A percentile compares a stretch with the other conserved stretches of the same genome.
Conservation (phyloP, 2,329 filamentous ascomycete genomes). For the Pseudogymnoascus sp. region DNA sequence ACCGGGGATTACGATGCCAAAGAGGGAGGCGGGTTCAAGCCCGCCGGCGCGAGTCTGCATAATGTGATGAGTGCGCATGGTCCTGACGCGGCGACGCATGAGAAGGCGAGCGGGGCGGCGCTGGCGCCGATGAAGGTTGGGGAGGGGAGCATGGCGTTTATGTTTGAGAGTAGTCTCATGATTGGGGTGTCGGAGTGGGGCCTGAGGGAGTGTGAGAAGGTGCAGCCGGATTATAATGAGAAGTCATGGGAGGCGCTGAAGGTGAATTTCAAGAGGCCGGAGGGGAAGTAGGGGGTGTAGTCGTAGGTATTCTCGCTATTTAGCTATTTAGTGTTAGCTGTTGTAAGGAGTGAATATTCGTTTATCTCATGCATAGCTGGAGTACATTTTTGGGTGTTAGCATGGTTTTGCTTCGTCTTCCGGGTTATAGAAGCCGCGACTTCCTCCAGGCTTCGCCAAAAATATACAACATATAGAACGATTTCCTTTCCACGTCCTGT, state of each 20-base stretch:
- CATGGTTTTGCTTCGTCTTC: slow-evolving; percentile 27
- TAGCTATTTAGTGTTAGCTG: background rate
- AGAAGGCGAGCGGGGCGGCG: slow-evolving; percentile 43
- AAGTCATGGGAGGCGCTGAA: slow-evolving; percentile 55
- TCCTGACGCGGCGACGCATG: slow-evolving; percentile 46
- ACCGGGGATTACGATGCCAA: slow-evolving; percentile 52
- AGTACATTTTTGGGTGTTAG: slow-evolving; percentile 21
- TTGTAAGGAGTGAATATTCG: background rate
- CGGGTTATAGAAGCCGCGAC: slow-evolving; percentile 27
- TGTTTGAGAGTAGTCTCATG: slow-evolving; percentile 59
- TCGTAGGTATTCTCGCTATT: background rate
- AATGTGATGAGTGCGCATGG: slow-evolving; percentile 57
- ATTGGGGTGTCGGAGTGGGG: slow-evolving; percentile 67
- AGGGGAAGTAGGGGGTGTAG: slow-evolving; percentile 13
- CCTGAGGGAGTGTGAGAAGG: slow-evolving; percentile 57
- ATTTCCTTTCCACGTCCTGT: slow-evolving; percentile 21
- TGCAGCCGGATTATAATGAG: slow-evolving; percentile 59
- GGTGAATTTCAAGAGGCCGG: slow-evolving; percentile 35
- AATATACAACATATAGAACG: slow-evolving; percentile 28
- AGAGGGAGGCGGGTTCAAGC: slow-evolving; percentile 46
- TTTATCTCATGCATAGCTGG: slow-evolving; percentile 19
- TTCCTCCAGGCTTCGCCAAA: slow-evolving; percentile 26
- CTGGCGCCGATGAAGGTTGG: slow-evolving; percentile 47
- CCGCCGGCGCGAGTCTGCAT: slow-evolving; percentile 52
- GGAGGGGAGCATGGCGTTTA: slow-evolving; percentile 54